Evolutionary conservation across 2,329 filamentous ascomycete genomes (phyloP).

Genomic region (Domatiomyces globalis): DNA sequence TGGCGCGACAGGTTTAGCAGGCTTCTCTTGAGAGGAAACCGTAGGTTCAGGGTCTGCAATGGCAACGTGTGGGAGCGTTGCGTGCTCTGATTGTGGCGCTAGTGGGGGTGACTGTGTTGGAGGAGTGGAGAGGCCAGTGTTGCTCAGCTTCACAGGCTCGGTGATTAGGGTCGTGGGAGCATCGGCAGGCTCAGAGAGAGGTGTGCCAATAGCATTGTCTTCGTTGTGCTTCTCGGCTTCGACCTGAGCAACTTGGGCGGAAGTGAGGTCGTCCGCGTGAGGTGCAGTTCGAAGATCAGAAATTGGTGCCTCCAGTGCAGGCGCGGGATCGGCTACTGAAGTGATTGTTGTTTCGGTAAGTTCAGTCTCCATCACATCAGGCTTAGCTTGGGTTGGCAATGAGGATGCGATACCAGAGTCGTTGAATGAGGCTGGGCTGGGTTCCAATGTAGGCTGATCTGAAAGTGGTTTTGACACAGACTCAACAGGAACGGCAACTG

Average conservation of each 20-base stretch:
- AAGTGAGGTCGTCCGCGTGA: conserved; percentile 13
- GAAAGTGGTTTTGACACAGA: background rate
- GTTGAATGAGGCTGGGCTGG: background rate
- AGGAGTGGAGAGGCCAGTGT: conserved; percentile 12
- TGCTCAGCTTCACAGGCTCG: conserved; percentile 3
- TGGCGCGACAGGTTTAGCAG: conserved; percentile 7
- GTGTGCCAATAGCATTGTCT: conserved; percentile 13
- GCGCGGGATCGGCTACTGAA: conserved; percentile 2
- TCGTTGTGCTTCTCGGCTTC: conserved; percentile 18
- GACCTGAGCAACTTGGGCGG: conserved; percentile 12
- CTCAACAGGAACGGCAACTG: background rate
- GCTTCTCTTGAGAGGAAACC: background rate
- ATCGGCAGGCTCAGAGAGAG: background rate
- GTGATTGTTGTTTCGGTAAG: conserved; percentile 1
- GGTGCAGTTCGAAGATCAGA: conserved; percentile 19
- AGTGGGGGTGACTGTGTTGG: conserved; percentile 16
- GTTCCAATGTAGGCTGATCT: background rate
- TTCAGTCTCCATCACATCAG: conserved; percentile 8
- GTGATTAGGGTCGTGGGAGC: background rate
- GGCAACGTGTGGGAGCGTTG: conserved; percentile 4
- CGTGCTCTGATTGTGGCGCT: conserved; percentile 24
- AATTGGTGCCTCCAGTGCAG: conserved; percentile 13
- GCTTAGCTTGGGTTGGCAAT: conserved; percentile 10
- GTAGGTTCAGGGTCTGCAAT: background rate
- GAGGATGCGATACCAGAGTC: conserved; percentile 14